A percentile compares a stretch with the other conserved stretches of the same genome.
These are phyloP conservation scores for Boletus sp. DNA, from an alignment of 1,284 basidiomycete species.

Conservation along the genomic window DNA sequence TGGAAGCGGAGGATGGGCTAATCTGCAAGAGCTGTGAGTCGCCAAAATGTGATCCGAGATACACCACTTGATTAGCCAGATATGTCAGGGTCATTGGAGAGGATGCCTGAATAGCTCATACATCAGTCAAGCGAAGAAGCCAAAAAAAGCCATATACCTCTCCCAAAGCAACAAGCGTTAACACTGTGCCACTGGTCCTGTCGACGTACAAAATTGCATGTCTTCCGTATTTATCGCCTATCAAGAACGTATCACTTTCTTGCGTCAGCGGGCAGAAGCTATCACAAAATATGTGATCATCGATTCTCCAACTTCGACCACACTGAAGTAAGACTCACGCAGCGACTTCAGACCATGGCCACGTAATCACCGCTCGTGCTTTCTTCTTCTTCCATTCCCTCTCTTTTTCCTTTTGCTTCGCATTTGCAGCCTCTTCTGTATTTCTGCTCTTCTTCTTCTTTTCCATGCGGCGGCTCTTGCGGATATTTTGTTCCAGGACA, in stretches of 20 bases:
- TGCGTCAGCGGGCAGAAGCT: slow-evolving; percentile 46
- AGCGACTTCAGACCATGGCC: slow-evolving; percentile 71
- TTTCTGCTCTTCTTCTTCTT: slow-evolving; percentile 48
- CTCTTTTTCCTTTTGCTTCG: slow-evolving; percentile 55
- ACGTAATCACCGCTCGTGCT: slow-evolving; percentile 52
- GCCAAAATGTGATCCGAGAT: slow-evolving; percentile 80
- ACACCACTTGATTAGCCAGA: slow-evolving; percentile 72
- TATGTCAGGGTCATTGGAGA: slow-evolving; percentile 76
- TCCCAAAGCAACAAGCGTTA: slow-evolving; percentile 72
- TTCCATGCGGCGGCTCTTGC: slow-evolving; percentile 52
- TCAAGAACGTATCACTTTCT: slow-evolving; percentile 50
- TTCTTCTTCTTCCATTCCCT: slow-evolving; percentile 54
- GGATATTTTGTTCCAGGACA: slow-evolving; percentile 49
- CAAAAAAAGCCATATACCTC: slow-evolving; percentile 47
- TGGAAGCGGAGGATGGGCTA: slow-evolving; percentile 43
- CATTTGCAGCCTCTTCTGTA: slow-evolving; percentile 40
- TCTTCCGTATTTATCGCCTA: slow-evolving; percentile 80
- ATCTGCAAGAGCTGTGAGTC: slow-evolving; percentile 78
- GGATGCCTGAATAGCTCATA: slow-evolving; percentile 53
- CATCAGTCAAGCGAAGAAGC: slow-evolving; percentile 1
- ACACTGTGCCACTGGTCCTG: slow-evolving; percentile 32
- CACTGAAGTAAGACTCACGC: slow-evolving; percentile 43
- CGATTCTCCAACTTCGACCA: background rate
- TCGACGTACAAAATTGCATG: slow-evolving; percentile 65
- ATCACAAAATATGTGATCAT: background rate